These are phyloP conservation scores for Boletus sp. DNA, from an alignment of 1,284 basidiomycete genomes.

Conservation along the genomic window DNA sequence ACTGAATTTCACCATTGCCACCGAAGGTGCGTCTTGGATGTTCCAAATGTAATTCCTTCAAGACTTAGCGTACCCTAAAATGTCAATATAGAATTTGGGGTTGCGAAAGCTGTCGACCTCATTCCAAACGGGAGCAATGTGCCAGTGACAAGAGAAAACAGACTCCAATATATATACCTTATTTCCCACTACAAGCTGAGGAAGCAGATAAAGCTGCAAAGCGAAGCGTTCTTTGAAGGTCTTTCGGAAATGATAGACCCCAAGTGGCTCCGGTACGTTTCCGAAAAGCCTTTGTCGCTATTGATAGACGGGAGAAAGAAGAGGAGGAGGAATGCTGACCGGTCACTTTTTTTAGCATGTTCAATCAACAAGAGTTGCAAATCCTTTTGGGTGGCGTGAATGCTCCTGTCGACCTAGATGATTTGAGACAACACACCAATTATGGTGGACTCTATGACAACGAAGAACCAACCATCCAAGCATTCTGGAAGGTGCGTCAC, in stretches of 20 bases:
- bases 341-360: slow-evolving; percentile 62
- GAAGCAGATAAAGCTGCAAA: slow-evolving; percentile 85
- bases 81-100: slow-evolving; percentile 71
- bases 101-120: slow-evolving; percentile 75
- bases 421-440: slow-evolving; percentile 69
- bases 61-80: neutral
- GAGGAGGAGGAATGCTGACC: slow-evolving; percentile 2
- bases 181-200: slow-evolving; percentile 88
- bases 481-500: slow-evolving; percentile 71
- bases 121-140: slow-evolving; percentile 82
- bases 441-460: slow-evolving; percentile 78
- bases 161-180: slow-evolving; percentile 87
- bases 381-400: slow-evolving; percentile 83
- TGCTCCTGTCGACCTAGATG: slow-evolving; percentile 77
- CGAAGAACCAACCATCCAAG: slow-evolving; percentile 61
- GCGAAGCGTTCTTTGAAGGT: slow-evolving; percentile 81
- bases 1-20: slow-evolving; percentile 85
- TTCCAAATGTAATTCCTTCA: neutral
- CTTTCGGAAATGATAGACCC: slow-evolving; percentile 85
- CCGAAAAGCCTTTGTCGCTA: neutral
- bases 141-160: slow-evolving; percentile 86
- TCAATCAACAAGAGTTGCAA: slow-evolving; percentile 90
- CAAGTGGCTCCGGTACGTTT: slow-evolving; percentile 76
- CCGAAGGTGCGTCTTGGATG: slow-evolving; percentile 58
- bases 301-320: neutral